Base-by-base conservation (phyloP, 192 early-diverging fungal genomes). In the Coemansia sp. region DNA sequence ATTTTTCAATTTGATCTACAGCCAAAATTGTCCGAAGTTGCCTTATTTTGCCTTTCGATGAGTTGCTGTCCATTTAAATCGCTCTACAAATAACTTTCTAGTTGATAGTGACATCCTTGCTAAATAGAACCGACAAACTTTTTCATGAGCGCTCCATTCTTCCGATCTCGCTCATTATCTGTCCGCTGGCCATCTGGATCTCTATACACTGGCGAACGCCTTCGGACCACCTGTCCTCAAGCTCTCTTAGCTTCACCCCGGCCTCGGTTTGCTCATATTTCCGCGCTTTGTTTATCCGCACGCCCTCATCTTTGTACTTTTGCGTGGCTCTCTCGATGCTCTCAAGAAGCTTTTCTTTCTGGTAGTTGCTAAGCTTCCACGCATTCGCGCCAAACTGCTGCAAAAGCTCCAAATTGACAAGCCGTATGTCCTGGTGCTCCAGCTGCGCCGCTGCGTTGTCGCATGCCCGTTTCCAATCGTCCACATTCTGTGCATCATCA, bases 391-490 rank as follows among this genome's bases (percentile, higher is more conserved):
- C 79, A 70, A 76, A 81, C 40, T 73, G 62, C 62, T 81, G 74
- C 65, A 81, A 55, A 22, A 81, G 59, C 65, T 81, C 79, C 0
- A 81, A 55, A 43, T 82, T 82, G n/a, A 70, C 67, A 20, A 70
- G 36, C 17, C 79, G 62, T 17, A 70, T 73, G 14, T 15, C 36
- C 43, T 82, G 79, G 67, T 82, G 79, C 61, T 82, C 79, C 40
- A 82, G 67, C 65, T 82, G 79, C 8, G 79, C 59, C 5, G 74
- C 74, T 4, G 79, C 79, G 14, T 82, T 82, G 34, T 73, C 66
- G 15, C 70, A 67, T 3, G 74, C 74, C 29, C 14, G 19, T 36
- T 33, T 45, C 79, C 79, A 82, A 22, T 41, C 64, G 9, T 73
- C 70, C 4, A 61, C 72, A 29, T 53, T 32, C n/a, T 23, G 20